phyloP scores from a whole-genome alignment of 129 eudicot genomes.

The Calendula officinalis region DNA sequence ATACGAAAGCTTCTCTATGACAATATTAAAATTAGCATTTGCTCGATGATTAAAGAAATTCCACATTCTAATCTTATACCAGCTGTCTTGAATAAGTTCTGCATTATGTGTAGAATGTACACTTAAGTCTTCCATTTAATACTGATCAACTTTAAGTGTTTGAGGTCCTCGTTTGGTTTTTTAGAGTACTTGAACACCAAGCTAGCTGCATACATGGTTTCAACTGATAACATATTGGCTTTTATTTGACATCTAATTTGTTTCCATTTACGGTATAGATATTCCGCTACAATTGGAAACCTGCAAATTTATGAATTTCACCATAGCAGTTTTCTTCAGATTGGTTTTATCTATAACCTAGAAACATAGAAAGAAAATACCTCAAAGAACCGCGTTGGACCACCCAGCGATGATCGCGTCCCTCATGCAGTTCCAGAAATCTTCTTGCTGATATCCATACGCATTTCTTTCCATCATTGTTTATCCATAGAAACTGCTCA shows the following conservation, averaged over 20 bases:
- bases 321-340: too few species aligned
- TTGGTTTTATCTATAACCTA: too few species aligned
- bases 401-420: not conserved
- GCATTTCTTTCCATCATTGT: constrained; percentile 9
- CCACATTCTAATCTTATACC: not conserved
- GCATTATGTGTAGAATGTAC: not conserved
- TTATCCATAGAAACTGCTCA: not conserved
- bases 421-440: constrained; percentile 8
- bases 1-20: not conserved
- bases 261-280: not conserved
- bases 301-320: not conserved
- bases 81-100: not conserved
- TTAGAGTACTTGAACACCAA: not conserved
- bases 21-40: not conserved
- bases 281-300: not conserved
- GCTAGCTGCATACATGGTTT: constrained; percentile 11
- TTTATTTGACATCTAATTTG: not conserved
- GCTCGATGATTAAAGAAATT: not conserved
- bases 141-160: not conserved
- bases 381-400: not conserved
- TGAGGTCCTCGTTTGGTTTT: not conserved
- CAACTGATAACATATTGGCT: not conserved
- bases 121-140: not conserved
- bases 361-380: not conserved
- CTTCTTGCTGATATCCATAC: constrained; percentile 13